Percentiles rank a stretch among this genome's conserved stretches.
These are phyloP conservation scores for Boletus vinaceobasis DNA, from an alignment of 768 basidiomycete genomes.

Conservation along the genomic window DNA sequence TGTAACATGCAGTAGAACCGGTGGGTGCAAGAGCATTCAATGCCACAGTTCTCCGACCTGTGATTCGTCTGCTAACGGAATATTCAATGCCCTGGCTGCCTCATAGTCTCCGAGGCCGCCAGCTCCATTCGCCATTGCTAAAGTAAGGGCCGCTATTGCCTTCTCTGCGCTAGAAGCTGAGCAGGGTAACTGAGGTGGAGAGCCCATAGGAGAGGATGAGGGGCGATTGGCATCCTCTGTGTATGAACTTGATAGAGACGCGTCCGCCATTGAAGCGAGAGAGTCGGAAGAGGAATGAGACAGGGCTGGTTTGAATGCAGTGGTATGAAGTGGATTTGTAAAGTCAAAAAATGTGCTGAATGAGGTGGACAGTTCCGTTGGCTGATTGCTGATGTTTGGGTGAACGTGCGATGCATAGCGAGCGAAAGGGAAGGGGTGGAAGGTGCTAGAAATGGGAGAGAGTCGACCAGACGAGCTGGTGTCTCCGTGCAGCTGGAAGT, in stretches of 20 bases:
- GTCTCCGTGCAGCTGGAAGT: slow-evolving; percentile 16
- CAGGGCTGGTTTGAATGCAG: slow-evolving; percentile 17
- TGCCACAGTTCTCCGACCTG: slow-evolving; percentile 62
- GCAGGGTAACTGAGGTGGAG: slow-evolving; percentile 14
- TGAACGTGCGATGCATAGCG: slow-evolving; percentile 12
- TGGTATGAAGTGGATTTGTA: slow-evolving; percentile 25
- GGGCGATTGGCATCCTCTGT: slow-evolving; percentile 3
- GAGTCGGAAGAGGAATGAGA: slow-evolving; percentile 20
- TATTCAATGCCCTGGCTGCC: slow-evolving; percentile 41
- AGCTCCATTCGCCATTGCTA: slow-evolving; percentile 64
- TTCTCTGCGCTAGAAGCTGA: slow-evolving; percentile 52
- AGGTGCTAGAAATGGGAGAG: slow-evolving; percentile 25
- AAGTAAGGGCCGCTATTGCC: slow-evolving; percentile 53
- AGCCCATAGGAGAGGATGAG: slow-evolving; percentile 8
- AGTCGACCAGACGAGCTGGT: slow-evolving; percentile 16
- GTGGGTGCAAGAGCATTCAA: slow-evolving; percentile 20
- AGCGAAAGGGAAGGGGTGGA: slow-evolving; percentile 10
- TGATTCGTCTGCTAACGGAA: slow-evolving; percentile 35
- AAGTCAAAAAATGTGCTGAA: slow-evolving; percentile 29
- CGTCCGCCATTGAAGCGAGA: slow-evolving; percentile 8
- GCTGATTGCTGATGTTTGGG: slow-evolving; percentile 9
- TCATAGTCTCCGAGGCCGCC: slow-evolving; percentile 57
- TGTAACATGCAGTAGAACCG: neutral
- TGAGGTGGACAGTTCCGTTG: slow-evolving; percentile 17
- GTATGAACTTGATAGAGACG: slow-evolving; percentile 2